A percentile compares a stretch with the other conserved stretches of the same genome.
Evolutionary conservation across 257 asterid species (phyloP).

Genomic region (Petunia axillaris): DNA sequence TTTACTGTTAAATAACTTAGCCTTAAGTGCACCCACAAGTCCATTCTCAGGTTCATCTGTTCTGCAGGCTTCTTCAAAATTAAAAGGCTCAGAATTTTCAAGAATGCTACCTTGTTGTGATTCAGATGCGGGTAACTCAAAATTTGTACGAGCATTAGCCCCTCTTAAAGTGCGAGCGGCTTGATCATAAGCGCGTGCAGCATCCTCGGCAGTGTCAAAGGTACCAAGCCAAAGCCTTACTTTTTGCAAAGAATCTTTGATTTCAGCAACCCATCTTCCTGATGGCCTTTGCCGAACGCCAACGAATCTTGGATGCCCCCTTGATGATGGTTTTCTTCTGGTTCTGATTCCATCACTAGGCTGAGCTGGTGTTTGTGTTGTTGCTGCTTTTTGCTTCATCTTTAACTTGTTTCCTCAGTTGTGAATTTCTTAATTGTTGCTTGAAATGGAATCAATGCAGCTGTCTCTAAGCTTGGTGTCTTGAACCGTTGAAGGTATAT

Average conservation of each 20-base stretch:
- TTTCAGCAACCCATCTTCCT: constrained; percentile 94
- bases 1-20: constrained; percentile 53
- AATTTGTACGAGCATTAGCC: constrained; percentile 69
- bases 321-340: constrained; percentile 53
- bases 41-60: constrained; percentile 59
- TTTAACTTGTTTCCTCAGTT: background rate
- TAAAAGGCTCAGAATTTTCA: constrained; percentile 53
- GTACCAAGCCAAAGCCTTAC: constrained; percentile 87
- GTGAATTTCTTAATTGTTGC: background rate
- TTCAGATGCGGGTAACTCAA: constrained; percentile 50
- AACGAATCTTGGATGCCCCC: constrained; percentile 77
- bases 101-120: constrained; percentile 2
- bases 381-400: background rate
- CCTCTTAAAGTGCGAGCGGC: constrained; percentile 82
- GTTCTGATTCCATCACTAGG: constrained; percentile 35
- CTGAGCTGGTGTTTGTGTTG: constrained; percentile 1
- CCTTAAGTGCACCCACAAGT: constrained; percentile 70
- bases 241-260: constrained; percentile 76
- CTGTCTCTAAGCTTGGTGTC: constrained; percentile 23
- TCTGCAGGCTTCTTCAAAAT: constrained; percentile 73
- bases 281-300: constrained; percentile 86
- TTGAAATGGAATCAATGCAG: constrained; percentile 22
- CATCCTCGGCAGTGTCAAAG: constrained; percentile 81
- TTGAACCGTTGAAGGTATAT: background rate
- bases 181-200: constrained; percentile 78